Base-by-base conservation (phyloP, 2,329 filamentous ascomycete species). In the Colletotrichum australisinense region DNA sequence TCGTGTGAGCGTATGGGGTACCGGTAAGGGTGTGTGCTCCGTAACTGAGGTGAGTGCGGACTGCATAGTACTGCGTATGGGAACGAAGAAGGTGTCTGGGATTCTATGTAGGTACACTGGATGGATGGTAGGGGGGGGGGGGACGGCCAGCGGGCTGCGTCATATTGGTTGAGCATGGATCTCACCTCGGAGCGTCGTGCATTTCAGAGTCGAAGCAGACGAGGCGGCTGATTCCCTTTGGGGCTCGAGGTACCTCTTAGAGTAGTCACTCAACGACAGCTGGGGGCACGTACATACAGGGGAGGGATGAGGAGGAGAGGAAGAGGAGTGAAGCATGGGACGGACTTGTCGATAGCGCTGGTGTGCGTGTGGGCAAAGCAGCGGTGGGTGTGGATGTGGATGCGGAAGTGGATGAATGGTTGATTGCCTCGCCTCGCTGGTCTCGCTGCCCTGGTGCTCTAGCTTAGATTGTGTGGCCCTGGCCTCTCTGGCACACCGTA, bases 121-220 rank as follows among this genome's bases (percentile, higher is more conserved):
- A 38, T 67, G 63, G 38, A 56, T 53, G 49, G 56, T 62, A 49
- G 22, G 60, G 24, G 19, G 56, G 65, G 63, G 22, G 60, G 24
- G 19, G 57, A 60, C 70, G 42, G 49, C 59, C 38, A 70, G 75
- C 71, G 69, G 74, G 74, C 76, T 77, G 76, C 77, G 76, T 78
- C 76, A 78, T 77, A 78, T 76, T 78, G 78, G 72, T 75, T 76
- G 64, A 76, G 76, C 78, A 81, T 77, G 81, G 80, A 79, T 80
- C 79, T 79, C 76, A 81, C 79, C 80, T 78, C 78, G 78, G 80
- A 80, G 60, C 65, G 32, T 57, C 38, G 70, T 71, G 57, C 32
- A 71, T 58, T 59, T 63, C 63, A 49, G 53, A 72, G 71, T 68
- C 71, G 63, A 67, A 57, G 68, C 59, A 72, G 69, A 70, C 58